Evolutionary conservation across 164 flowering plant species (phyloP), one percentile per base, ranked within the genome.

Genomic region (Amborella trichopoda): DNA sequence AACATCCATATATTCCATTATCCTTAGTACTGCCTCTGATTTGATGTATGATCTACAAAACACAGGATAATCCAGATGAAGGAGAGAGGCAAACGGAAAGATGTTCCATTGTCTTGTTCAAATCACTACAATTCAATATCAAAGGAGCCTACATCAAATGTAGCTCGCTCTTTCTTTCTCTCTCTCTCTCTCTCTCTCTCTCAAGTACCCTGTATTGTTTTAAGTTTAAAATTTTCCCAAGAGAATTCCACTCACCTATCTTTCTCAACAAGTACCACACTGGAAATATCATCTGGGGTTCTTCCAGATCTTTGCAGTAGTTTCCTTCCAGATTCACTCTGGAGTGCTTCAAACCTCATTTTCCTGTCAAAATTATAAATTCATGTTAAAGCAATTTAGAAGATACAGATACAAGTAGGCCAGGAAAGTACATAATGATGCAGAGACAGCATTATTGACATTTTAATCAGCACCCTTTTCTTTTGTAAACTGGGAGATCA

Each of bases 271-370:
- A 90, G 84, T 1, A 90, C 97, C 17, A 90, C 95, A 67, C 97
- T 90, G n/a, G 97, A 86, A 52, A 85, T 85, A 63, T 90, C 97
- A 72, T 90, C 84, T 43, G 94, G 94, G 24, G 77, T 80, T 68
- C 97, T 81, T 48, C 94, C 94, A 12, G 94, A 79, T 62, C 97
- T 77, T 70, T 67, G 69, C 46, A 90, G 59, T 18, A 90, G 66
- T 4, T 73, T 72, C 71, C 58, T 79, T 12, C 97, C 97, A 13
- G 86, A 70, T 58, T 90, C 91, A 55, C 97, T 90, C 46, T 86
- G 95, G 16, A 90, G 83, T 53, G 97, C 78, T 62, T 83, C 91
- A 58, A 54, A 90, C 46, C 95, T 76, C 13, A 90, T 83, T 28
- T 41, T 68, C 69, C 97, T 90, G 73, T 45, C 38, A 46, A 46